Evolutionary conservation across 129 eudicot genomes (phyloP).

Genomic region (Pseudognaphalium luteoalbum): DNA sequence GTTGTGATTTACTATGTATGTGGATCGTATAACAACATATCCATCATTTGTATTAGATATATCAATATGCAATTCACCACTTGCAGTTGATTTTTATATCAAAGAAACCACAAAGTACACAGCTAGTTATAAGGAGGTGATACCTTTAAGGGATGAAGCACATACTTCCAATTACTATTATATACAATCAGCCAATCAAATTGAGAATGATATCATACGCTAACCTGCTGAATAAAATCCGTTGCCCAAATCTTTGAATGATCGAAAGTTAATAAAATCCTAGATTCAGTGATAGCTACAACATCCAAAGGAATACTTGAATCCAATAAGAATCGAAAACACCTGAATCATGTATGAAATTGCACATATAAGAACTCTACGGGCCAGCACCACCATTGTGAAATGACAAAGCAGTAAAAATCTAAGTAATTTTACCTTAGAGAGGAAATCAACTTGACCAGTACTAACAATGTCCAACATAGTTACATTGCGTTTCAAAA

Average conservation of each 20-base stretch:
- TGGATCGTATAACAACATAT: not conserved
- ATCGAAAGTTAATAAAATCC: constrained; percentile 75
- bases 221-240: constrained; percentile 86
- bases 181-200: not conserved
- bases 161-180: too few species aligned
- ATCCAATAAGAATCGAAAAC: constrained; percentile 70
- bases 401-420: not conserved
- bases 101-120: not conserved
- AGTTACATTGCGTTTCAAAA: constrained; percentile 76
- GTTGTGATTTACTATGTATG: not conserved
- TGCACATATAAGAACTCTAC: not conserved
- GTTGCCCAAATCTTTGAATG: constrained; percentile 81
- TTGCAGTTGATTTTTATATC: not conserved
- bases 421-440: constrained; percentile 46
- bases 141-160: not conserved
- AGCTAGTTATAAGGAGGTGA: not conserved
- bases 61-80: not conserved
- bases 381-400: not conserved
- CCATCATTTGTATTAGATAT: not conserved
- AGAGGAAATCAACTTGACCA: constrained; percentile 89
- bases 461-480: constrained; percentile 88
- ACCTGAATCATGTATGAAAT: constrained; percentile 42
- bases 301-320: constrained; percentile 84
- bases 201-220: constrained; percentile 45
- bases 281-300: constrained; percentile 84